Evolutionary conservation across 805 yeast species (phyloP).

Genomic region (Monosporozyma aerobia): DNA sequence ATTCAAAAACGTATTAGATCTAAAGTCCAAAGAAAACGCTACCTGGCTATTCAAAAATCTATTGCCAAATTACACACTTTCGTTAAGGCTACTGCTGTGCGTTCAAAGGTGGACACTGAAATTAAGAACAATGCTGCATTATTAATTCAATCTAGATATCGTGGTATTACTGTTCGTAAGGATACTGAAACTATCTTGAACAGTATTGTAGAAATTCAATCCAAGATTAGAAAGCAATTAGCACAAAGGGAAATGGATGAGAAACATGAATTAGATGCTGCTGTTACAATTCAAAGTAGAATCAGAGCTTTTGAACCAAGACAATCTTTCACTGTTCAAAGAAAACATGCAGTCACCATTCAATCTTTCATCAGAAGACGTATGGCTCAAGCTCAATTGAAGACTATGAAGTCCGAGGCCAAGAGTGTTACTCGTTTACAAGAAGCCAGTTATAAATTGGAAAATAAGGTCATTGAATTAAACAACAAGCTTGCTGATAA

Average conservation of each 20-base stretch:
- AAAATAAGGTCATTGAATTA: slow-evolving; percentile 93
- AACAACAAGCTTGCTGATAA: slow-evolving; percentile 76
- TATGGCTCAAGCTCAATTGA: slow-evolving; percentile 58
- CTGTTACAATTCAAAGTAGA: slow-evolving; percentile 60
- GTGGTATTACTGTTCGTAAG: slow-evolving; percentile 45
- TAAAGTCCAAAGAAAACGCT: slow-evolving; percentile 52
- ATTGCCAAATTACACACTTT: slow-evolving; percentile 50
- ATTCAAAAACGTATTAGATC: slow-evolving; percentile 79
- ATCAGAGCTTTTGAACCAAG: slow-evolving; percentile 66
- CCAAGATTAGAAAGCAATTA: slow-evolving; percentile 41
- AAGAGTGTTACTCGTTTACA: slow-evolving; percentile 82
- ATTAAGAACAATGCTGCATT: slow-evolving; percentile 55
- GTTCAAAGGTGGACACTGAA: slow-evolving; percentile 47
- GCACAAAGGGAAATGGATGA: slow-evolving; percentile 44
- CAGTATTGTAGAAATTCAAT: slow-evolving; percentile 38
- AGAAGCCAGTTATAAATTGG: slow-evolving; percentile 87
- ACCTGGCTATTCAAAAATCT: slow-evolving; percentile 44
- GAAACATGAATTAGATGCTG: slow-evolving; percentile 51
- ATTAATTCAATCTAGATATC: slow-evolving; percentile 56
- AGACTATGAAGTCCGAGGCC: slow-evolving; percentile 70
- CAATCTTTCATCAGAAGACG: slow-evolving; percentile 75
- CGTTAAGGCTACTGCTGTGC: slow-evolving; percentile 51
- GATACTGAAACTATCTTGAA: slow-evolving; percentile 21
- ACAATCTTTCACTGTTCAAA: slow-evolving; percentile 36
- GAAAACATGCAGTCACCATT: slow-evolving; percentile 53